Evolutionary conservation across 2,329 filamentous ascomycete genomes (phyloP).

Genomic region (Diplodia sapinea): DNA sequence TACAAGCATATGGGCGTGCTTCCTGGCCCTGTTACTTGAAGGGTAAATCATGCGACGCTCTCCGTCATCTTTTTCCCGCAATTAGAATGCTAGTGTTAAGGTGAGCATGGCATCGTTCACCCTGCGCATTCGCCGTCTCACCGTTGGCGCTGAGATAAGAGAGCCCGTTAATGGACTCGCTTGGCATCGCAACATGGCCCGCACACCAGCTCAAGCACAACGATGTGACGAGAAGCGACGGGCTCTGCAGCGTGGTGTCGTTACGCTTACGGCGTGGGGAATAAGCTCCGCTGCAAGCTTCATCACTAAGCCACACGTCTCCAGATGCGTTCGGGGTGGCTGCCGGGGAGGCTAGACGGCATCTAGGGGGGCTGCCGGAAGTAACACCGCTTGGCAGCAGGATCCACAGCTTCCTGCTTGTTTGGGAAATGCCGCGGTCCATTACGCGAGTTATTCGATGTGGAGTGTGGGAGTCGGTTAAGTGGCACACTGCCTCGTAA

Average conservation of each 20-base stretch:
- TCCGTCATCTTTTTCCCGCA: neutral
- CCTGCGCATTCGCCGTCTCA: too few relatives aligned
- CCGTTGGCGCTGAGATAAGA: neutral
- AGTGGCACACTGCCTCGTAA: neutral
- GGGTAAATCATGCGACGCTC: constrained; percentile 3
- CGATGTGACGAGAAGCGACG: neutral
- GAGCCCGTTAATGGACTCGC: neutral
- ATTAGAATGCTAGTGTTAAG: constrained; percentile 5
- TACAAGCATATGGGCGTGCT: neutral
- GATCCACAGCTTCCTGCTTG: neutral
- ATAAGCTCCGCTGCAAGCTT: neutral
- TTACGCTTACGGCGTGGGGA: constrained; percentile 13
- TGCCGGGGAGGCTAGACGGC: neutral
- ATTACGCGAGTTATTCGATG: neutral
- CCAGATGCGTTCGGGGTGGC: neutral
- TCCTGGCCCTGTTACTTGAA: neutral
- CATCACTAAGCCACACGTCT: constrained; percentile 11
- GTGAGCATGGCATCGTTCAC: neutral
- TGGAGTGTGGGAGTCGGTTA: neutral
- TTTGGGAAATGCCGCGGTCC: neutral
- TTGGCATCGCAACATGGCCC: neutral
- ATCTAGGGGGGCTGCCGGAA: neutral
- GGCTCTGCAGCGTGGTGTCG: neutral
- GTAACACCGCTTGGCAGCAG: constrained; percentile 1
- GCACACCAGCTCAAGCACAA: neutral